These are phyloP conservation scores for Amanita molliuscula DNA, from an alignment of 768 basidiomycete species.

Conservation along the genomic window DNA sequence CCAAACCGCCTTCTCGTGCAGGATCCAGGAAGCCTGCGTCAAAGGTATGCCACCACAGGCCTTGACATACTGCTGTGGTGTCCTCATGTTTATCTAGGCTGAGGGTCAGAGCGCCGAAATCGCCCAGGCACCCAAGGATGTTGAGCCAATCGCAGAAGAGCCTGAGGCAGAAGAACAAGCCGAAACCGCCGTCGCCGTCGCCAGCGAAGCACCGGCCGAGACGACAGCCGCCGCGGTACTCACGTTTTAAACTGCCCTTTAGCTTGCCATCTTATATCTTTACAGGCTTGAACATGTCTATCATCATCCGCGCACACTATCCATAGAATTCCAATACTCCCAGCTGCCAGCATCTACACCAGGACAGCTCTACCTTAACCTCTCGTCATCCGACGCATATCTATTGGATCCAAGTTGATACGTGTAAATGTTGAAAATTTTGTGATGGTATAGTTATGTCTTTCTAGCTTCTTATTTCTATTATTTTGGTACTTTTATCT, in stretches of 20 bases:
- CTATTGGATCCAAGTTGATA: constrained; percentile 8
- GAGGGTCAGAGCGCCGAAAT: constrained; percentile 30
- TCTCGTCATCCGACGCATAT: constrained; percentile 1
- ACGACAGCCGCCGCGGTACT: constrained; percentile 6
- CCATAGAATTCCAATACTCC: background rate
- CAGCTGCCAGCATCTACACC: background rate
- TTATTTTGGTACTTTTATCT: constrained; percentile 5
- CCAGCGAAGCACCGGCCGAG: constrained; percentile 7
- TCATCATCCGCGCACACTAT: background rate
- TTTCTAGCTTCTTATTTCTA: constrained; percentile 10
- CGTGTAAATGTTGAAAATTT: constrained; percentile 9
- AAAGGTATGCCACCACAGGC: constrained; percentile 29
- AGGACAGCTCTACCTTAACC: background rate
- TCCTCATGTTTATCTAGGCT: constrained; percentile 18
- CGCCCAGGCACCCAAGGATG: constrained; percentile 21
- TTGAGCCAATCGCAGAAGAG: constrained; percentile 48
- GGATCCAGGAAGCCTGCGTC: constrained; percentile 54
- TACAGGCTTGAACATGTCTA: background rate
- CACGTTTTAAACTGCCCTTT: background rate
- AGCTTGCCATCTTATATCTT: background rate
- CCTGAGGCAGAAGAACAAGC: constrained; percentile 27
- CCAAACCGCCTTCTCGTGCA: constrained; percentile 33
- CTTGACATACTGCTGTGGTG: constrained; percentile 7
- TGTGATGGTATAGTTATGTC: constrained; percentile 15
- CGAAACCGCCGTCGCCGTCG: constrained; percentile 23